These are phyloP conservation scores for Metarhizium robertsii DNA, from an alignment of 2,329 filamentous ascomycete species.

Conservation along the genomic window DNA sequence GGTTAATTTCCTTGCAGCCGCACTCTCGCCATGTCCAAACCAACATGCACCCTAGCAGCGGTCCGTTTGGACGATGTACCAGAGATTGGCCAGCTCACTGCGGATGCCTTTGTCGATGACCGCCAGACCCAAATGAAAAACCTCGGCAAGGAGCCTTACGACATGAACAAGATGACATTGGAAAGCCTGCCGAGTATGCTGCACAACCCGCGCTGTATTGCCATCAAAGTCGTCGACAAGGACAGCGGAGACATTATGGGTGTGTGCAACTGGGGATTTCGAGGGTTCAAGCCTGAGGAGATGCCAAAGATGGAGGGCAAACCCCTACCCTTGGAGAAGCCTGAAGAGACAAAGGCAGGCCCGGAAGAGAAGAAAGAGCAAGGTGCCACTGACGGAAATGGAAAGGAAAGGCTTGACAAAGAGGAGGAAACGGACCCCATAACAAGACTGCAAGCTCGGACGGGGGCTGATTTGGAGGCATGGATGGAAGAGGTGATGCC, in stretches of 20 bases:
- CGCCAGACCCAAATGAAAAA: constrained; percentile 28
- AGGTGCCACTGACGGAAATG: neutral
- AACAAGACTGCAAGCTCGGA: constrained; percentile 19
- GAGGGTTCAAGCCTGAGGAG: constrained; percentile 18
- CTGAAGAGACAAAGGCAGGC: neutral
- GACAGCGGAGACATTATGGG: constrained; percentile 19
- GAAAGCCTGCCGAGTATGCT: constrained; percentile 15
- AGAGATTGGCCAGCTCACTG: constrained; percentile 17
- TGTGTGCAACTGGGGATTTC: constrained; percentile 21
- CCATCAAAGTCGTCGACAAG: constrained; percentile 24
- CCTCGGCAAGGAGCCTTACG: constrained; percentile 16
- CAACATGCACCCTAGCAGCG: constrained; percentile 12
- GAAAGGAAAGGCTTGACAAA: neutral
- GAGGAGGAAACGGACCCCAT: constrained; percentile 14
- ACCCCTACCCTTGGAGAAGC: constrained; percentile 1
- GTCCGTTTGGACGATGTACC: constrained; percentile 19
- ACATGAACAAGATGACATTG: constrained; percentile 17
- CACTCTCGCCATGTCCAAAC: constrained; percentile 10
- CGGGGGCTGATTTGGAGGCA: constrained; percentile 18
- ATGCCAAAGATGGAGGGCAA: constrained; percentile 12
- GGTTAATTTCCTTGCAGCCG: neutral
- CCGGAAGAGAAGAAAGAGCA: neutral
- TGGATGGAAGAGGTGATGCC: constrained; percentile 24
- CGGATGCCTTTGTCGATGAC: constrained; percentile 21
- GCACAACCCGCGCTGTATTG: constrained; percentile 12